Conservation (phyloP, 2,329 filamentous ascomycete species). For the Arthrobotrys pseudoclavata region DNA sequence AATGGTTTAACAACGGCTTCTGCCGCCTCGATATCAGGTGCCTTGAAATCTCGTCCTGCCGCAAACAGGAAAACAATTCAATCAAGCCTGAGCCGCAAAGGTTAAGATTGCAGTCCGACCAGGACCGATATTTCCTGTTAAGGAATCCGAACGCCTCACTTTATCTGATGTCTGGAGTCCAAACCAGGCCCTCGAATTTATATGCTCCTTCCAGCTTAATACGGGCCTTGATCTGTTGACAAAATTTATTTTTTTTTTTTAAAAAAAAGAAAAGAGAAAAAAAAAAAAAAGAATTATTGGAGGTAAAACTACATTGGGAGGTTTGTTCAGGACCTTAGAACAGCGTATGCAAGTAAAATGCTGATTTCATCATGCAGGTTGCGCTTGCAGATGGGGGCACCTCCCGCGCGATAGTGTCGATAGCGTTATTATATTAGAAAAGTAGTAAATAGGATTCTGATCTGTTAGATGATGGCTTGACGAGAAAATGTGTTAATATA, state of each 20-base stretch:
- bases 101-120: slow-evolving; percentile 22
- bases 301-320: slow-evolving; percentile 10
- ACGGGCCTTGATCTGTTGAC: slow-evolving; percentile 21
- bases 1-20: slow-evolving; percentile 38
- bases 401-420: slow-evolving; percentile 23
- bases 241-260: no score
- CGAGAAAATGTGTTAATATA: slow-evolving; percentile 11
- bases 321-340: slow-evolving; percentile 19
- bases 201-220: slow-evolving; percentile 36
- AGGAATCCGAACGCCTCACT: slow-evolving; percentile 40
- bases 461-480: not conserved
- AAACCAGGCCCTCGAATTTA: not conserved
- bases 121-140: slow-evolving; percentile 22
- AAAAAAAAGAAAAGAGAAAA: no score
- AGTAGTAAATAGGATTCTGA: slow-evolving; percentile 10
- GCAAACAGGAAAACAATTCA: slow-evolving; percentile 50
- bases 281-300: not conserved
- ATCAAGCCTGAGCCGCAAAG: slow-evolving; percentile 20
- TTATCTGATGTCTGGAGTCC: slow-evolving; percentile 18
- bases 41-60: slow-evolving; percentile 42
- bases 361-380: slow-evolving; percentile 40
- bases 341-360: slow-evolving; percentile 5
- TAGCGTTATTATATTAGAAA: not conserved
- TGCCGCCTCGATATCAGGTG: slow-evolving; percentile 46
- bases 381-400: slow-evolving; percentile 25